Evolutionary conservation across 1,284 basidiomycete species (phyloP).

Genomic region (Pulveroboletus sp.): DNA sequence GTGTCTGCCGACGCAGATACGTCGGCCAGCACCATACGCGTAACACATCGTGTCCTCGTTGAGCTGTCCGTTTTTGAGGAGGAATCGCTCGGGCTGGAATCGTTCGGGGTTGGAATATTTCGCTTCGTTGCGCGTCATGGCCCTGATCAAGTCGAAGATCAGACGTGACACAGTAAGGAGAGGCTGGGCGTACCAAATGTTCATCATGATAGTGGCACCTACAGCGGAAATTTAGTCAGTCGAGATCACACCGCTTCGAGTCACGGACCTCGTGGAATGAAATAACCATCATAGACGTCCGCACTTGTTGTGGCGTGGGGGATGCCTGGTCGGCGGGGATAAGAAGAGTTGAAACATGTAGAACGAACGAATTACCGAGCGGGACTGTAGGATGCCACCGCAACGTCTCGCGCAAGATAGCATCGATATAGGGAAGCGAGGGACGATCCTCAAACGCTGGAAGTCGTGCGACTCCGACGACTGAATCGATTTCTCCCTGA

Average conservation of each 20-base stretch:
- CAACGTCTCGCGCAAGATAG: conserved; percentile 32
- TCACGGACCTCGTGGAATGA: conserved; percentile 35
- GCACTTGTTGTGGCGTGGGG: conserved; percentile 30
- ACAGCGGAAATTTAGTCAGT: neutral
- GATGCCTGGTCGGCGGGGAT: conserved; percentile 23
- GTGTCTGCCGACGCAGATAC: conserved; percentile 36
- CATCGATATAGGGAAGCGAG: conserved; percentile 32
- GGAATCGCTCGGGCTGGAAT: conserved; percentile 33
- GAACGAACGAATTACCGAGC: conserved; percentile 14
- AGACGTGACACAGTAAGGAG: neutral
- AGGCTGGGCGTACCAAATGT: conserved; percentile 21
- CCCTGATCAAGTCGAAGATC: conserved; percentile 12
- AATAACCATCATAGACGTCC: conserved; percentile 33
- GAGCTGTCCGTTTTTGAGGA: conserved; percentile 18
- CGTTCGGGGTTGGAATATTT: conserved; percentile 32
- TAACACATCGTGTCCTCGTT: conserved; percentile 28
- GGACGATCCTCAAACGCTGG: conserved; percentile 34
- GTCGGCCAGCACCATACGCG: conserved; percentile 29
- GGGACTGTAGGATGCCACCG: conserved; percentile 34
- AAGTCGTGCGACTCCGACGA: conserved; percentile 28
- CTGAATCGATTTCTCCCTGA: conserved; percentile 31
- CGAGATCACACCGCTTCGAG: neutral
- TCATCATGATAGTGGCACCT: conserved; percentile 35
- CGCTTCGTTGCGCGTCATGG: conserved; percentile 34
- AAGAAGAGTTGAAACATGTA: neutral